phyloP scores from a whole-genome alignment of 139 green algal species.

The Chlorella vulgaris region DNA sequence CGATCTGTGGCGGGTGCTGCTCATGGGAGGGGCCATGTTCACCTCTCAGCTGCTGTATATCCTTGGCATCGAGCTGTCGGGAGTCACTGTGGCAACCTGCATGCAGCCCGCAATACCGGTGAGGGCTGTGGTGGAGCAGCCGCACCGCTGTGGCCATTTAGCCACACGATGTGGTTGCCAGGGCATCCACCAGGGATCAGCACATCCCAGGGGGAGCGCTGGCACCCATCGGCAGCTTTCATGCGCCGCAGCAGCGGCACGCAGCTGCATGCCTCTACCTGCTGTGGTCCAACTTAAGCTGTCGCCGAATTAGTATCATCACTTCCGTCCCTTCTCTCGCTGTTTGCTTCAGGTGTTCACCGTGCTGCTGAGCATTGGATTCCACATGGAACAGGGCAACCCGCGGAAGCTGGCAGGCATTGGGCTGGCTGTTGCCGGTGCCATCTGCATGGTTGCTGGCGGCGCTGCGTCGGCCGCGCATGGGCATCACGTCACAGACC shows the following conservation, averaged over 20 bases:
- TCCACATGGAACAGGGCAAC: slow-evolving; percentile 50
- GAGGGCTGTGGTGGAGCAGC: not conserved
- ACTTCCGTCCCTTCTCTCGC: not conserved
- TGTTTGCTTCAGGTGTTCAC: slow-evolving; percentile 11
- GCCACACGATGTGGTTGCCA: too few species aligned
- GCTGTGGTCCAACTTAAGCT: not conserved
- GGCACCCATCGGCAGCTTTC: too few species aligned
- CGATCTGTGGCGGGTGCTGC: slow-evolving; percentile 31
- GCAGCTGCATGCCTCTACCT: not conserved
- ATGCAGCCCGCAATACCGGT: slow-evolving; percentile 81
- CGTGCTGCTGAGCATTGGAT: slow-evolving; percentile 54
- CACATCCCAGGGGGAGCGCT: too few species aligned
- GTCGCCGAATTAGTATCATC: not conserved
- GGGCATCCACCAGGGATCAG: too few species aligned
- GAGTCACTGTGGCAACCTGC: slow-evolving; percentile 73
- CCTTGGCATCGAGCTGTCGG: slow-evolving; percentile 69
- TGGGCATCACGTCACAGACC: not conserved
- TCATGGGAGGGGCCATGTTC: slow-evolving; percentile 20
- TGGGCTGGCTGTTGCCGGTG: slow-evolving; percentile 54
- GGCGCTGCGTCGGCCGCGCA: slow-evolving; percentile 10
- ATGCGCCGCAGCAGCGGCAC: too few species aligned
- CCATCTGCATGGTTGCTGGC: slow-evolving; percentile 62
- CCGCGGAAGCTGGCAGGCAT: slow-evolving; percentile 73
- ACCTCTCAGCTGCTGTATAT: slow-evolving; percentile 75
- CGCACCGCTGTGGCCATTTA: not conserved